Percentiles rank a stretch among this genome's conserved stretches.
These are phyloP conservation scores for Leishmania martiniquensis DNA, from an alignment of 208 protist species.

Conservation along the genomic window DNA sequence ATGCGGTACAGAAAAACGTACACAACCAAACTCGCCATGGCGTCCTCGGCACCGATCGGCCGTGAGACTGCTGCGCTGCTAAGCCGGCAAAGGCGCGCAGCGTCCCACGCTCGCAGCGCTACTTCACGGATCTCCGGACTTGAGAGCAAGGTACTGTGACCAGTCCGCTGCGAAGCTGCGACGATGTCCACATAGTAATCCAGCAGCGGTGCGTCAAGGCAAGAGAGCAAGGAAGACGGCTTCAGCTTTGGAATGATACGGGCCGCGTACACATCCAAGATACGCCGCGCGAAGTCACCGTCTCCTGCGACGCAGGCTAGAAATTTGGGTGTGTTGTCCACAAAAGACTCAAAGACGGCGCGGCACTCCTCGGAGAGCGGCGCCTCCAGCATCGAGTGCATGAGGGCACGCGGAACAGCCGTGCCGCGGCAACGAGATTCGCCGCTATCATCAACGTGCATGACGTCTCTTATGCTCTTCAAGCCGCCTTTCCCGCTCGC, in stretches of 20 bases:
- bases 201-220: slow-evolving; percentile 46
- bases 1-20: slow-evolving; percentile 25
- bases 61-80: slow-evolving; percentile 10
- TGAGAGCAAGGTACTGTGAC: slow-evolving; percentile 9
- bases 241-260: slow-evolving; percentile 49
- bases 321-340: slow-evolving; percentile 65
- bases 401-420: slow-evolving; percentile 30
- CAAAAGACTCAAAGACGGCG: slow-evolving; percentile 47
- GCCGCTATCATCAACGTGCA: not conserved
- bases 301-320: slow-evolving; percentile 47
- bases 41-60: slow-evolving; percentile 6
- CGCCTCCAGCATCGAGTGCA: slow-evolving; percentile 45
- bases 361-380: slow-evolving; percentile 55
- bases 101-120: slow-evolving; percentile 15
- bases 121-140: slow-evolving; percentile 25
- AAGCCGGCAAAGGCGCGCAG: slow-evolving; percentile 8
- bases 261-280: slow-evolving; percentile 62
- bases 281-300: slow-evolving; percentile 42
- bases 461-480: not conserved
- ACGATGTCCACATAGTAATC: slow-evolving; percentile 73
- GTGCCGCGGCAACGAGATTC: not conserved
- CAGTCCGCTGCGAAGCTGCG: not conserved
- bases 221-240: slow-evolving; percentile 50
- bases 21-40: slow-evolving; percentile 22
- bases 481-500: not conserved